Evolutionary conservation across 352 stramenopile species (phyloP), one percentile per base, ranked within the genome.

Genomic region (Phytophthora sojae): DNA sequence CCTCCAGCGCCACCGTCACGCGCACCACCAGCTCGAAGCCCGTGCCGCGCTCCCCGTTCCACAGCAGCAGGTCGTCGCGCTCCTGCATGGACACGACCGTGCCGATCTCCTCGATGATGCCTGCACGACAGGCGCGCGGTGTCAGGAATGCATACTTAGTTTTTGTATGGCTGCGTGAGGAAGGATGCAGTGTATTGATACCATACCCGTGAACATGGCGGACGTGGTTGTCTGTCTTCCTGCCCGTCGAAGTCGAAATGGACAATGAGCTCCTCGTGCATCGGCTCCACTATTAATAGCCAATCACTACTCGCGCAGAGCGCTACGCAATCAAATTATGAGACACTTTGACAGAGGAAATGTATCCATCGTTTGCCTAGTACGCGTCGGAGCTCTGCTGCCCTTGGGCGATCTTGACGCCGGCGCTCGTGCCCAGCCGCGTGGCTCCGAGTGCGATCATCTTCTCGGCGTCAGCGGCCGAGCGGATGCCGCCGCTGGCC

Each of bases 101-200:
- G 61, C 98, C 98, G 79, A 99, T 99, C 88, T 99, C 97, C 82
- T 99, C 97, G 49, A 99, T 91, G 81, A 99, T 99, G 37, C 26
- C 26, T 30, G 26, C 26, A 30, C 26, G 0, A 21, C 21, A 1
- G 21, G 21, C 21, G 21, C 21, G 21, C 21, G 21, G 21, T 21
- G 21, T 21, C 21, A 21, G 21, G 21, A 21, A 21, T 21, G 21
- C 21, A 21, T 21, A 21, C 21, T 21, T 21, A 21, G 21, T 21
- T 21, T 21, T 6, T 30, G 26, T 30, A 30, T 30, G 26, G 6
- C 26, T 30, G 3, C 2, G 26, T 4, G 3, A 6, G 26, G 26
- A 6, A 29, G 26, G 26, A 29, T 29, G 26, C 26, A 29, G 26
- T 29, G 26, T 2, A 29, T 29, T 30, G 26, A 6, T 30, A 6